Evolutionary conservation across 129 eudicot species (phyloP).

Genomic region (Tagetes erecta): DNA sequence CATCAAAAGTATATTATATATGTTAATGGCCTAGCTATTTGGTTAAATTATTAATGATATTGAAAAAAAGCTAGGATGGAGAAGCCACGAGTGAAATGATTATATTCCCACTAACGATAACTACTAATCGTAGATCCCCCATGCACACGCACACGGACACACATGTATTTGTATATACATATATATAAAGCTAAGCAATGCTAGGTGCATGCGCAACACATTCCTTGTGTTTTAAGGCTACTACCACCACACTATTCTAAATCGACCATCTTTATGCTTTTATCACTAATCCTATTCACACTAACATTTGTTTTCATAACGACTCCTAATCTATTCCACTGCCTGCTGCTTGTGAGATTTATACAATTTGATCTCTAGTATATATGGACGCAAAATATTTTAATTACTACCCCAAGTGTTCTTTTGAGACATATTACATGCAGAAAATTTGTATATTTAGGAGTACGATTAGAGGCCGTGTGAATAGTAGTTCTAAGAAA

Average conservation of each 20-base stretch:
- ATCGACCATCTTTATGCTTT: constrained; percentile 7
- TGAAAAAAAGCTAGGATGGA: constrained; percentile 2
- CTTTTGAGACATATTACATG: too few relatives aligned
- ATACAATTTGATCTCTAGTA: too few relatives aligned
- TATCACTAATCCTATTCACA: neutral
- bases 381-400: too few relatives aligned
- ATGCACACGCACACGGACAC: constrained; percentile 38
- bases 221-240: constrained; percentile 37
- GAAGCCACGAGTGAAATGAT: constrained; percentile 46
- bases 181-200: constrained; percentile 17
- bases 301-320: neutral
- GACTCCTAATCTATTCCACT: too few relatives aligned
- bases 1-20: neutral
- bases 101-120: constrained; percentile 40
- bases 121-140: constrained; percentile 24
- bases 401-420: too few relatives aligned
- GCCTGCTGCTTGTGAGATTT: too few relatives aligned
- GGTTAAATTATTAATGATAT: constrained; percentile 19
- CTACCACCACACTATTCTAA: constrained; percentile 2
- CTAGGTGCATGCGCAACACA: constrained; percentile 40
- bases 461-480: too few relatives aligned
- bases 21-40: constrained; percentile 26
- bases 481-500: too few relatives aligned
- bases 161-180: constrained; percentile 24
- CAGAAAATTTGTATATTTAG: too few relatives aligned